Percentiles rank a stretch among this genome's conserved stretches.
These are phyloP conservation scores for Starmerella powellii DNA, from an alignment of 805 yeast species.

Conservation along the genomic window DNA sequence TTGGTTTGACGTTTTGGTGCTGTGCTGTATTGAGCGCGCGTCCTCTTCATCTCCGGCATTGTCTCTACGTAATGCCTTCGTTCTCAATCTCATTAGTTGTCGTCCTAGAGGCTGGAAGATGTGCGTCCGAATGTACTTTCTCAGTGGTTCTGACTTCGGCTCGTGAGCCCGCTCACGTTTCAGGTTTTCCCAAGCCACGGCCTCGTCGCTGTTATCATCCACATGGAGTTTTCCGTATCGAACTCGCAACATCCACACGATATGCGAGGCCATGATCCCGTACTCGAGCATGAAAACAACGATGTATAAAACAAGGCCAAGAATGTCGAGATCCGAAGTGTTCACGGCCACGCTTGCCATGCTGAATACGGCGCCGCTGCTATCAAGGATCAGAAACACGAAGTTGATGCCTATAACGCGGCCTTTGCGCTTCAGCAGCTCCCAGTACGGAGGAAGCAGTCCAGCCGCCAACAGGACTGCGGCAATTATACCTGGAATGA, in stretches of 20 bases:
- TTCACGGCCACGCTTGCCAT: constrained; percentile 47
- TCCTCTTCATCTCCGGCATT: too few relatives aligned
- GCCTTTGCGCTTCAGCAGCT: constrained; percentile 66
- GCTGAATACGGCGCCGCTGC: constrained; percentile 71
- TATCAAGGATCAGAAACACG: constrained; percentile 60
- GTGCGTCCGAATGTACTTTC: constrained; percentile 2
- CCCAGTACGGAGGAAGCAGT: constrained; percentile 78
- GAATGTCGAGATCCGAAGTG: constrained; percentile 50
- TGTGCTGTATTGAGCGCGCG: too few relatives aligned
- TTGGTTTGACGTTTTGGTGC: too few relatives aligned
- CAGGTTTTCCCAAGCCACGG: constrained; percentile 3
- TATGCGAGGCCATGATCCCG: constrained; percentile 63
- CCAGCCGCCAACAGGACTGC: constrained; percentile 66
- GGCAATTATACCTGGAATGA: constrained; percentile 71
- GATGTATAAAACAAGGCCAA: constrained; percentile 67
- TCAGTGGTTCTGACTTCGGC: constrained; percentile 6
- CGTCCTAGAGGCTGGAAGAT: constrained; percentile 11
- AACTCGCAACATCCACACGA: constrained; percentile 47
- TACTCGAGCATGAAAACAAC: constrained; percentile 63
- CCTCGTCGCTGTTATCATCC: constrained; percentile 6
- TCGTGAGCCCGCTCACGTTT: constrained; percentile 9
- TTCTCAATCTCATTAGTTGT: neutral
- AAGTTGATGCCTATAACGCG: constrained; percentile 84
- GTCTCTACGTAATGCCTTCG: neutral
- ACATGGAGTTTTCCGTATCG: constrained; percentile 14